A percentile compares a stretch with the other conserved stretches of the same genome.
phyloP scores from a whole-genome alignment of 2,329 filamentous ascomycete species.

The Cercospora sp. region DNA sequence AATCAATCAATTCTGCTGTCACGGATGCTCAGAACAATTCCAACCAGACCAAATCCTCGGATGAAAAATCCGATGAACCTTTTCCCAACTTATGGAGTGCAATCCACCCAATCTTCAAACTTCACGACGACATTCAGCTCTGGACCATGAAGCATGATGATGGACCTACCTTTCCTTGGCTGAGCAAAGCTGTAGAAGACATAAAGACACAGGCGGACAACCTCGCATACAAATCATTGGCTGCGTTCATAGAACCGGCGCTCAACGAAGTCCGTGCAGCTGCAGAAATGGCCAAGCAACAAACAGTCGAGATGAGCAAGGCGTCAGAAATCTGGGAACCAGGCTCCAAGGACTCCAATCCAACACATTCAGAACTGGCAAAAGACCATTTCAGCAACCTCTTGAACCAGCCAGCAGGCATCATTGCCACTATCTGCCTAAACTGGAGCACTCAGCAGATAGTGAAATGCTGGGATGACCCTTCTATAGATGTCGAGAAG shows the following conservation, averaged over 20 bases:
- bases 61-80: not conserved
- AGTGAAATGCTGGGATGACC: constrained; percentile 4
- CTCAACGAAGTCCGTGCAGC: constrained; percentile 76
- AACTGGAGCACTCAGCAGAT: constrained; percentile 4
- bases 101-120: constrained; percentile 83
- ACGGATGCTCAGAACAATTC: not conserved
- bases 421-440: not conserved
- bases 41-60: not conserved
- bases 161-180: constrained; percentile 1
- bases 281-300: constrained; percentile 71
- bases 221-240: constrained; percentile 6
- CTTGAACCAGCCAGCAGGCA: constrained; percentile 80
- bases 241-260: constrained; percentile 72
- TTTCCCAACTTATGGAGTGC: constrained; percentile 63
- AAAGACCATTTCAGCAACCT: constrained; percentile 86
- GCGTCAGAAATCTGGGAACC: constrained; percentile 35
- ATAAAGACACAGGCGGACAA: constrained; percentile 9
- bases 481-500: not conserved
- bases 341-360: constrained; percentile 76
- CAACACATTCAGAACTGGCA: constrained; percentile 78
- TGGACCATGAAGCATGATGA: constrained; percentile 8
- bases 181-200: constrained; percentile 10
- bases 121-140: constrained; percentile 80
- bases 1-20: not conserved
- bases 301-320: constrained; percentile 2